Base-by-base conservation (phyloP, 371 early-diverging fungal species). In the Lichtheimia corymbifera region DNA sequence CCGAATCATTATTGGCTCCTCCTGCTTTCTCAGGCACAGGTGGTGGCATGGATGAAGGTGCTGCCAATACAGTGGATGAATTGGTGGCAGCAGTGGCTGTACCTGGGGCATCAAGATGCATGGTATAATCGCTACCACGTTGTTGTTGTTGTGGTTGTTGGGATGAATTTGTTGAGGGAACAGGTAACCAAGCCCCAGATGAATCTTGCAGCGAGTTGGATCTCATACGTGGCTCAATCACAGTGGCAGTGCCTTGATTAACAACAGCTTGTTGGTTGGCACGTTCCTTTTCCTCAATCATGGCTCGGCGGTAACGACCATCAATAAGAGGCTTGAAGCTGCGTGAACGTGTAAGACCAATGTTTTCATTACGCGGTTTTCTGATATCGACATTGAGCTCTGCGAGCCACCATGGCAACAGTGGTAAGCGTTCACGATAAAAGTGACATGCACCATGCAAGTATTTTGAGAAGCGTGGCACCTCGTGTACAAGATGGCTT, bases 401-500 rank as follows among this genome's bases (percentile, higher is more conserved):
- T 0, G 80, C 71, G 12, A 75, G 63, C 79, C 76, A 67, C 63
- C 68, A 64, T 22, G 65, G 59, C 15, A 64, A 44, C 24, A 68
- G 55, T 50, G 63, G 65, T 20, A 65, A 40, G 13, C 52, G 49
- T 1, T 69, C 70, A 13, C 62, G 61, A 41, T 60, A 69, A 24
- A 69, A 62, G 15, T 57, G 62, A 22, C 50, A 68, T 12, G 90
- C 87, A 61, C 97, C 99, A 76, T 99, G 98, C 54, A 96, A 86
- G 78, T 93, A 99, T 75, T 99, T 99, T 59, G 92, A 92, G 79
- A 98, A 99, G 70, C 95, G 95, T 55, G 97, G 96, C n/a, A 96
- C 96, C 40, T 93, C 94, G 71, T 95, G 94, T 40, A 97, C 96
- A 61, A 97, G 75, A 57, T 92, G 88, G 58, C 88, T 85, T 44